These are phyloP conservation scores for Alternaria hordeiaustralica DNA, from an alignment of 2,329 filamentous ascomycete species.

Conservation along the genomic window DNA sequence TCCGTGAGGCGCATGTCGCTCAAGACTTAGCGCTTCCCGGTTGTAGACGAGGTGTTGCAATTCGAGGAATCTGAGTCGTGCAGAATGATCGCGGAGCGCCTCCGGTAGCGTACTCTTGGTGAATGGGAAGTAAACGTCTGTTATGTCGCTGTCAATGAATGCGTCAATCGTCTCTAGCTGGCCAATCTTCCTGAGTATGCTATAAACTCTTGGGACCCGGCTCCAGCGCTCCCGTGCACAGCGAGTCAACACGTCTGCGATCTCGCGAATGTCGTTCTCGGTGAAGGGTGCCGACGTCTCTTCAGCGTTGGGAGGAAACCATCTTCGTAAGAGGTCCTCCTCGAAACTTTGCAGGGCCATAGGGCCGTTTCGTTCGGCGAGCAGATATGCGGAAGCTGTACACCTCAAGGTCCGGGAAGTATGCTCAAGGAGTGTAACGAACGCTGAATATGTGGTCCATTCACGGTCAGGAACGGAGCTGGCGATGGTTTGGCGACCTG, in stretches of 20 bases:
- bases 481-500: too few species aligned
- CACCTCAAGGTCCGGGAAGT: too few species aligned
- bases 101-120: neutral
- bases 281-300: neutral
- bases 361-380: too few species aligned
- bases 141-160: constrained; percentile 15
- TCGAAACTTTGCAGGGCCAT: neutral
- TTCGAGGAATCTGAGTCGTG: constrained; percentile 14
- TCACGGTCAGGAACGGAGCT: too few species aligned
- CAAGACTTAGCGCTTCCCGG: constrained; percentile 12
- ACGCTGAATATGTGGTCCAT: too few species aligned
- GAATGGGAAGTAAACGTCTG: constrained; percentile 17
- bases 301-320: neutral
- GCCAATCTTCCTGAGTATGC: constrained; percentile 16
- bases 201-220: constrained; percentile 21
- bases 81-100: neutral
- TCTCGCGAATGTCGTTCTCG: constrained; percentile 13
- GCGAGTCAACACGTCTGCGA: constrained; percentile 16
- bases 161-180: constrained; percentile 12
- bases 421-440: too few species aligned
- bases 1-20: constrained; percentile 8
- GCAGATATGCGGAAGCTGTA: too few species aligned
- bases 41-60: constrained; percentile 18
- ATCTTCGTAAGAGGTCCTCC: neutral
- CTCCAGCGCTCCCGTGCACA: constrained; percentile 13